phyloP scores from a whole-genome alignment of 345 rosid species.

The Raphanus sativus region DNA sequence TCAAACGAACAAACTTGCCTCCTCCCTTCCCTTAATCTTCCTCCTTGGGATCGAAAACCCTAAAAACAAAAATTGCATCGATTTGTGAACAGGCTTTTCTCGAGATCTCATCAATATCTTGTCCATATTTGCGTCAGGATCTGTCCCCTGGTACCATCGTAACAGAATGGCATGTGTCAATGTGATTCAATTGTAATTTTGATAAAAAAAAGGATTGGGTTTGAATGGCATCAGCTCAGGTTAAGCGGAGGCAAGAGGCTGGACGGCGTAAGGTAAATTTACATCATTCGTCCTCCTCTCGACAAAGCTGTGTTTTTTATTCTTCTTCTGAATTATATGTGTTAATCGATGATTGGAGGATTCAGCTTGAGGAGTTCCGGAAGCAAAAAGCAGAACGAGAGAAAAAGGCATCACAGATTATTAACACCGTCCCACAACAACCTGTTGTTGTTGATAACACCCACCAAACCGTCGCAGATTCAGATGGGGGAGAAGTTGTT shows the following conservation, averaged over 20 bases:
- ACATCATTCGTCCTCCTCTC: not conserved
- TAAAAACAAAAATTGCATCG: conserved; percentile 15
- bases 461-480: conserved; percentile 37
- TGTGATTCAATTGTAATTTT: conserved; percentile 14
- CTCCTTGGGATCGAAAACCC: conserved; percentile 30
- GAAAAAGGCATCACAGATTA: conserved; percentile 53
- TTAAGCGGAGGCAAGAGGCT: conserved; percentile 81
- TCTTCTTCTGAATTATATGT: not conserved
- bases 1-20: conserved; percentile 1
- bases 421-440: conserved; percentile 27
- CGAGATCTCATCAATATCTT: conserved; percentile 23
- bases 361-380: conserved; percentile 93
- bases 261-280: conserved; percentile 85
- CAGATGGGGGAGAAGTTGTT: conserved; percentile 57
- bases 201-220: not conserved
- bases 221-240: conserved; percentile 93
- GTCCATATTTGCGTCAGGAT: conserved; percentile 26
- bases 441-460: conserved; percentile 50
- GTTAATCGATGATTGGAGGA: not conserved
- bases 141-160: conserved; percentile 10
- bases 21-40: not conserved
- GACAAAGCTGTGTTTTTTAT: not conserved
- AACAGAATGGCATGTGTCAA: not conserved
- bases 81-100: not conserved
- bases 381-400: conserved; percentile 90